phyloP scores from a whole-genome alignment of 164 flowering plant genomes.

The Platanus orientalis region DNA sequence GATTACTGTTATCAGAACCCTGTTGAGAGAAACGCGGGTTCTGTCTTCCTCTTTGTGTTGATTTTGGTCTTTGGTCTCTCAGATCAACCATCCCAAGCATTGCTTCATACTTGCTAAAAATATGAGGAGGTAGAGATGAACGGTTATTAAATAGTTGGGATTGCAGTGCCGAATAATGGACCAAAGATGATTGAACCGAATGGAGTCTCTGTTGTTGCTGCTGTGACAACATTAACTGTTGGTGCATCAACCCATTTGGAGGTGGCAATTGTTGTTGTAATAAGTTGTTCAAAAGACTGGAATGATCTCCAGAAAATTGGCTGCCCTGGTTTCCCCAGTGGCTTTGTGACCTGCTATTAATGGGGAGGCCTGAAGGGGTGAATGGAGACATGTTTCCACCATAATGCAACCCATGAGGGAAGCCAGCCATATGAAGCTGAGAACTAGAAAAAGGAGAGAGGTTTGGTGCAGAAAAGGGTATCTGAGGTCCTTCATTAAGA shows the following conservation, averaged over 20 bases:
- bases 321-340: slow-evolving; percentile 61
- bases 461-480: slow-evolving; percentile 47
- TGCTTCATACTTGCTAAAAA: slow-evolving; percentile 29
- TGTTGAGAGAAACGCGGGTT: slow-evolving; percentile 52
- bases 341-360: slow-evolving; percentile 39
- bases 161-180: slow-evolving; percentile 59
- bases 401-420: slow-evolving; percentile 54
- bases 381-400: slow-evolving; percentile 47
- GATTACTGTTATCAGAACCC: slow-evolving; percentile 54
- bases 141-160: slow-evolving; percentile 50
- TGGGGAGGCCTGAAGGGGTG: slow-evolving; percentile 39
- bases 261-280: slow-evolving; percentile 50
- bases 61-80: slow-evolving; percentile 63
- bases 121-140: slow-evolving; percentile 35
- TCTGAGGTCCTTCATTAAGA: slow-evolving; percentile 43
- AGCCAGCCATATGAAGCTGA: slow-evolving; percentile 47
- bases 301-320: slow-evolving; percentile 48
- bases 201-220: slow-evolving; percentile 62
- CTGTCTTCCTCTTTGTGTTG: slow-evolving; percentile 50
- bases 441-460: slow-evolving; percentile 51
- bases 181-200: slow-evolving; percentile 49
- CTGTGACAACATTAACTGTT: slow-evolving; percentile 50
- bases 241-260: slow-evolving; percentile 58
- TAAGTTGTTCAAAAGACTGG: slow-evolving; percentile 40
- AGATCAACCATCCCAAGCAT: slow-evolving; percentile 44